These are phyloP conservation scores for Chytriomyces hyalinus DNA, from an alignment of 192 early-diverging fungal species.

Conservation along the genomic window DNA sequence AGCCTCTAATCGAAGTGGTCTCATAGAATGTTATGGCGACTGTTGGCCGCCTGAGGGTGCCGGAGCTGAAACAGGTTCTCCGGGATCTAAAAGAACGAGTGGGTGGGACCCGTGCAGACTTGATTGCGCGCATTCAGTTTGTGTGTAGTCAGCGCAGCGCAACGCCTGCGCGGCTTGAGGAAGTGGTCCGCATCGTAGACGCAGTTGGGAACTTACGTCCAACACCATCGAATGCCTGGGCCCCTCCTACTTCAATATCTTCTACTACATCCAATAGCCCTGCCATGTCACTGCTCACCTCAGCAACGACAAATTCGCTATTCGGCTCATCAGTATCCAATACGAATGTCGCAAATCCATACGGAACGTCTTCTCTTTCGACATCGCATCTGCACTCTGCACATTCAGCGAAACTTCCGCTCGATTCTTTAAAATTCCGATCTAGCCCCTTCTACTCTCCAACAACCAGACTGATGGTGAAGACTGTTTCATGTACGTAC, in stretches of 20 bases:
- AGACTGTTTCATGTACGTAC: conserved; percentile 7
- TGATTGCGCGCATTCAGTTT: conserved; percentile 2
- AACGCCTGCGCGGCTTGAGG: background rate
- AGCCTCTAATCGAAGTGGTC: background rate
- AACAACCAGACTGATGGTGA: background rate
- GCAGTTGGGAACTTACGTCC: background rate
- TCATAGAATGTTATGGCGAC: background rate
- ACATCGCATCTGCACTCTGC: too few species aligned
- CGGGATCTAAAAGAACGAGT: conserved; percentile 9
- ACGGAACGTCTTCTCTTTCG: background rate
- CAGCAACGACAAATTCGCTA: background rate
- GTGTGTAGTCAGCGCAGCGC: background rate
- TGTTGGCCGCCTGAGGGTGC: background rate
- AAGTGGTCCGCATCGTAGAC: background rate
- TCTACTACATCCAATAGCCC: background rate
- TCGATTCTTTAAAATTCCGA: conserved; percentile 15
- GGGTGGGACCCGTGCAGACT: conserved; percentile 8
- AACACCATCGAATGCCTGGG: too few species aligned
- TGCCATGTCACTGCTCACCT: background rate
- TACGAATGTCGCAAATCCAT: background rate
- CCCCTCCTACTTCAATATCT: too few species aligned
- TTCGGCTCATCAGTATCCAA: too few species aligned
- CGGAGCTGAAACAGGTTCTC: conserved; percentile 13
- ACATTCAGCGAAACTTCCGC: background rate
- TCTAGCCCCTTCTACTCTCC: conserved; percentile 7